These are phyloP conservation scores for Sungouiozyma ichnusensis DNA, from an alignment of 805 yeast species.

Conservation along the genomic window DNA sequence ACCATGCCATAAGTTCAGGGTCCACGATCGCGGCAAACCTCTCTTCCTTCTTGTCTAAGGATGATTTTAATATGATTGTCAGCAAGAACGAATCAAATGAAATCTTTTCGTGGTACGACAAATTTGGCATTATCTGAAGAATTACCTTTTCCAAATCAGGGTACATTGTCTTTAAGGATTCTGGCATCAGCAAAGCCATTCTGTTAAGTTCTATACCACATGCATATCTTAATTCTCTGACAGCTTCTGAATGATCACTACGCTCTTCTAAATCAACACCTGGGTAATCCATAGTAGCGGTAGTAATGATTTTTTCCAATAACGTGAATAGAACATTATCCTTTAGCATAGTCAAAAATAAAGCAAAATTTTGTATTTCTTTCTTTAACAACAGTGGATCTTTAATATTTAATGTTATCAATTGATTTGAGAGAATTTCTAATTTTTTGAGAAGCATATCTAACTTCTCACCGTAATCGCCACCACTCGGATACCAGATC, in stretches of 20 bases:
- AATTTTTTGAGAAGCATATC: constrained; percentile 45
- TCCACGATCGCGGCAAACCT: constrained; percentile 83
- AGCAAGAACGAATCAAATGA: constrained; percentile 86
- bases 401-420: constrained; percentile 62
- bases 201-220: constrained; percentile 93
- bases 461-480: constrained; percentile 38
- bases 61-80: constrained; percentile 82
- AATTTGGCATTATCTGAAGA: constrained; percentile 56
- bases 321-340: constrained; percentile 76
- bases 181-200: constrained; percentile 92
- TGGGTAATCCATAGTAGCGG: constrained; percentile 77
- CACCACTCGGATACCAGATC: constrained; percentile 54
- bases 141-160: constrained; percentile 77
- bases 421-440: constrained; percentile 61
- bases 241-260: constrained; percentile 66
- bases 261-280: constrained; percentile 36
- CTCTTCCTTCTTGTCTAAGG: constrained; percentile 61
- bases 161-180: constrained; percentile 68
- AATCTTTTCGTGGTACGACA: constrained; percentile 85
- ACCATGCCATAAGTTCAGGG: constrained; percentile 88
- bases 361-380: constrained; percentile 84
- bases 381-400: constrained; percentile 78
- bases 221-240: constrained; percentile 79
- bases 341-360: constrained; percentile 82
- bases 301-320: constrained; percentile 72